Conservation (phyloP, 78 protist species). For the Dictyostelium brefeldianum region DNA sequence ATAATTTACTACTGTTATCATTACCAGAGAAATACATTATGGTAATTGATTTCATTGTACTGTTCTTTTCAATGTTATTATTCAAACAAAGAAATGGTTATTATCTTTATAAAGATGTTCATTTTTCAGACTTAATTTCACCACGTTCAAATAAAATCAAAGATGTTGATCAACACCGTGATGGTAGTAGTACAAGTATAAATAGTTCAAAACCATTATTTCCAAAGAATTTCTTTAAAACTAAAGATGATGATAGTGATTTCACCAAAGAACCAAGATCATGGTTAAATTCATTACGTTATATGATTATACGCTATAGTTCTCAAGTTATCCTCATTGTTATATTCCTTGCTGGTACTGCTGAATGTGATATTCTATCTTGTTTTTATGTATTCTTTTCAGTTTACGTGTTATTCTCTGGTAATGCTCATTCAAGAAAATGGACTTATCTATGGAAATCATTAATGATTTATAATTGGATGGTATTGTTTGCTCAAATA, state of each 20-base stretch:
- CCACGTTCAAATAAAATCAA: background rate
- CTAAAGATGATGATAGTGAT: background rate
- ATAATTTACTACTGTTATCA: background rate
- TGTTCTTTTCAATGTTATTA: constrained; percentile 63
- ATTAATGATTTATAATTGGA: constrained; percentile 51
- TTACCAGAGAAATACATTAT: constrained; percentile 28
- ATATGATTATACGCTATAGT: constrained; percentile 38
- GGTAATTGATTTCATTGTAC: constrained; percentile 30
- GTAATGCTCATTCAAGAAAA: constrained; percentile 50
- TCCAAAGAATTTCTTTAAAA: constrained; percentile 50
- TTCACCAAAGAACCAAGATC: constrained; percentile 60
- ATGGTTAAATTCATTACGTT: constrained; percentile 48
- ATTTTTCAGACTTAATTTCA: background rate
- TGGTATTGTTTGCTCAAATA: constrained; percentile 32
- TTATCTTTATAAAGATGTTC: background rate
- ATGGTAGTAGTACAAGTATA: background rate
- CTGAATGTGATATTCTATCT: constrained; percentile 50
- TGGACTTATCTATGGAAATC: constrained; percentile 68
- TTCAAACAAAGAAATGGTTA: constrained; percentile 17
- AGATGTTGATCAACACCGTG: background rate
- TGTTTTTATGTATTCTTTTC: constrained; percentile 48
- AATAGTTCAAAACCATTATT: background rate
- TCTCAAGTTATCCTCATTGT: constrained; percentile 52
- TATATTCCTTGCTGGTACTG: constrained; percentile 48
- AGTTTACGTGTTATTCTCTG: constrained; percentile 48